phyloP scores from a whole-genome alignment of 441 rosid genomes.

The Gossypium schwendimanii region DNA sequence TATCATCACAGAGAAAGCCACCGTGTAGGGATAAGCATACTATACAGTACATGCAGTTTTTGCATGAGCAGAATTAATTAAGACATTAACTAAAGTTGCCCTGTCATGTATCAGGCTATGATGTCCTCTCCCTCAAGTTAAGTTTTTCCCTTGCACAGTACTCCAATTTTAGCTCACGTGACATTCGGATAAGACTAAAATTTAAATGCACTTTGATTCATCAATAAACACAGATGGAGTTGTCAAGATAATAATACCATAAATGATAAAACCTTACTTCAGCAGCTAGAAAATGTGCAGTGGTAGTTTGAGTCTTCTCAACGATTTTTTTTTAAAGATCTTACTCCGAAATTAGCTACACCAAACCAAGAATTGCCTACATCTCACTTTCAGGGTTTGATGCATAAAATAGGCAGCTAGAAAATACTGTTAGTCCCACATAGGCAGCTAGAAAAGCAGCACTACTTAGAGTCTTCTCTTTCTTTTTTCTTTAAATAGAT shows the following conservation, averaged over 20 bases:
- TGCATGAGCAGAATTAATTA: background rate
- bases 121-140: background rate
- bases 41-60: background rate
- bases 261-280: background rate
- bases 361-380: background rate
- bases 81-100: background rate
- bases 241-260: background rate
- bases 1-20: background rate
- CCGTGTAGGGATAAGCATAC: background rate
- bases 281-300: slow-evolving; percentile 1
- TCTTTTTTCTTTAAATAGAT: background rate
- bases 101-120: background rate
- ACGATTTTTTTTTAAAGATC: background rate
- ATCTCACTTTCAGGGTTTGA: background rate
- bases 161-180: background rate
- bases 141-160: background rate
- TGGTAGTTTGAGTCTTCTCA: background rate
- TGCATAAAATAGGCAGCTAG: background rate
- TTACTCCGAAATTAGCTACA: background rate
- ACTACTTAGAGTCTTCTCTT: background rate
- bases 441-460: background rate
- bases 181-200: background rate
- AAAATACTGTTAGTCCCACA: background rate
- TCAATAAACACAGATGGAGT: background rate
- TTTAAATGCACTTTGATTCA: background rate